phyloP scores from a whole-genome alignment of 2,329 filamentous ascomycete species.

The Hymenoscyphus scutula region DNA sequence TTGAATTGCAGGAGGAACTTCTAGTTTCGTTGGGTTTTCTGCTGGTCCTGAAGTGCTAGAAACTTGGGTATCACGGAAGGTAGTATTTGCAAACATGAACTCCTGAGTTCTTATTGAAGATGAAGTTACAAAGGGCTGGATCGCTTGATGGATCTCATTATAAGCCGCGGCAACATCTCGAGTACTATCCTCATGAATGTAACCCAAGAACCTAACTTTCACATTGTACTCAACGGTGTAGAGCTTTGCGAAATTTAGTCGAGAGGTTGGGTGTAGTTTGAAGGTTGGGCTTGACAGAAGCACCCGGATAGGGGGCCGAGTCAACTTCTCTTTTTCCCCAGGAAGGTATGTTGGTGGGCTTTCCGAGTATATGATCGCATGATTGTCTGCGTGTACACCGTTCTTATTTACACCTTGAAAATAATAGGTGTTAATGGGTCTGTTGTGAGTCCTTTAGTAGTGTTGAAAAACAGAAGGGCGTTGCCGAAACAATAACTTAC shows the following conservation, averaged over 20 bases:
- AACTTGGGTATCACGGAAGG: no score
- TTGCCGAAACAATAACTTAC: conserved; percentile 14
- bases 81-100: no score
- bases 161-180: conserved; percentile 12
- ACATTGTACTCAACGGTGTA: conserved; percentile 31
- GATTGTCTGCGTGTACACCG: conserved; percentile 18
- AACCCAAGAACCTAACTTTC: conserved; percentile 26
- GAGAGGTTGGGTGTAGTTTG: conserved; percentile 10
- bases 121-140: no score
- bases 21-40: no score
- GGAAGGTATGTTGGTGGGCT: neutral
- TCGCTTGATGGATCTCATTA: conserved; percentile 13
- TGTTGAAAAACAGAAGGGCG: neutral
- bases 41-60: no score
- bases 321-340: conserved; percentile 13
- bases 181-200: conserved; percentile 14
- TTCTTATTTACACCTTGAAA: conserved; percentile 15
- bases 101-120: no score
- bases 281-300: neutral
- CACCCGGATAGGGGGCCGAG: conserved; percentile 10
- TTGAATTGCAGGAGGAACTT: no score
- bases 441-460: conserved; percentile 9
- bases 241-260: conserved; percentile 28
- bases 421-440: conserved; percentile 26
- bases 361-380: conserved; percentile 21